A percentile compares a stretch with the other conserved stretches of the same genome.
phyloP scores from a whole-genome alignment of 108 stramenopile genomes.

The Pseudonitzschia delicatissima region DNA sequence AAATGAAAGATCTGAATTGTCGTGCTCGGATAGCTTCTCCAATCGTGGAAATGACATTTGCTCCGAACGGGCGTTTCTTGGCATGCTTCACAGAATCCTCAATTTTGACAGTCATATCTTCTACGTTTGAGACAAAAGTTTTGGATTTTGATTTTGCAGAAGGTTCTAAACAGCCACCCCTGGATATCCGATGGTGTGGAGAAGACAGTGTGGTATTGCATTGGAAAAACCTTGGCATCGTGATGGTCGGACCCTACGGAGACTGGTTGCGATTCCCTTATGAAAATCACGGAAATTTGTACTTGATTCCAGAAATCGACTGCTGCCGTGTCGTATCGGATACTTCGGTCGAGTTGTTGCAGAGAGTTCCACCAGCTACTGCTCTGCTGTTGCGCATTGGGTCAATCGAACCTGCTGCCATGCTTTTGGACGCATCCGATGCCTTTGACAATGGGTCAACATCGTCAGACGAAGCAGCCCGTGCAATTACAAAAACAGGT shows the following conservation, averaged over 20 bases:
- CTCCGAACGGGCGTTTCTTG: constrained; percentile 93
- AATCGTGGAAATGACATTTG: constrained; percentile 86
- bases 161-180: constrained; percentile 63
- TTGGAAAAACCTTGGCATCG: constrained; percentile 89
- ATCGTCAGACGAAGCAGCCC: constrained; percentile 78
- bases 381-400: constrained; percentile 85
- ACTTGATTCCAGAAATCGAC: constrained; percentile 91
- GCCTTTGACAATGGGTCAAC: constrained; percentile 87
- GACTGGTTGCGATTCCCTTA: constrained; percentile 93
- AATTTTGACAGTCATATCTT: constrained; percentile 87
- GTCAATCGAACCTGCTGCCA: constrained; percentile 90
- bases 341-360: constrained; percentile 79
- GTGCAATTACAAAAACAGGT: constrained; percentile 59
- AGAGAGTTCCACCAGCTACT: constrained; percentile 89
- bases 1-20: constrained; percentile 78
- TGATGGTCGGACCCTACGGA: constrained; percentile 96
- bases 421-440: constrained; percentile 93
- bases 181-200: constrained; percentile 92
- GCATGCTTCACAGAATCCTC: constrained; percentile 89
- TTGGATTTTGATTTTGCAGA: constrained; percentile 88
- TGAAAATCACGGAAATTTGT: constrained; percentile 57
- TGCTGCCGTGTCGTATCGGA: constrained; percentile 90
- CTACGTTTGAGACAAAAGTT: constrained; percentile 89
- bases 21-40: constrained; percentile 67
- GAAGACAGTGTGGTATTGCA: constrained; percentile 92